Evolutionary conservation across 495 filamentous ascomycete genomes (phyloP).

Genomic region (Penicillium coffeae): DNA sequence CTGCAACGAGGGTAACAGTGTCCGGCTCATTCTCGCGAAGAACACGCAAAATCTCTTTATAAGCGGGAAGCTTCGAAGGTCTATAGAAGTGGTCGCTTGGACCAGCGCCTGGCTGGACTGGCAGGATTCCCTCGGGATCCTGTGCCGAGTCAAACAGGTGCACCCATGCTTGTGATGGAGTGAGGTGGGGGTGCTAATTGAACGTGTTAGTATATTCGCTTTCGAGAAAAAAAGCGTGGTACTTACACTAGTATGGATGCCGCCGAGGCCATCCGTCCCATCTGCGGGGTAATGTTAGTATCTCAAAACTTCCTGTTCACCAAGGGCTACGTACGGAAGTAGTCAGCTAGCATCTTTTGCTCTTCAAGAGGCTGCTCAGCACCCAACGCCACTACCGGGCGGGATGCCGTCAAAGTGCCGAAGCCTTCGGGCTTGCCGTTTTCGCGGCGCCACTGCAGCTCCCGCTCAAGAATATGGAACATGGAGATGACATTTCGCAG

Average conservation of each 20-base stretch:
- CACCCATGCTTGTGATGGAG: conserved; percentile 79
- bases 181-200: conserved; percentile 77
- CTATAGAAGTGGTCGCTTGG: conserved; percentile 54
- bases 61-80: conserved; percentile 65
- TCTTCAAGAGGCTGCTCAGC: conserved; percentile 81
- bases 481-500: conserved; percentile 85
- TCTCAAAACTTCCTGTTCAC: background rate
- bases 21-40: conserved; percentile 73
- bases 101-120: conserved; percentile 29
- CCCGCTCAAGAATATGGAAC: conserved; percentile 89
- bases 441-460: conserved; percentile 75
- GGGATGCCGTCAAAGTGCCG: conserved; percentile 58
- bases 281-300: conserved; percentile 50
- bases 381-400: conserved; percentile 82
- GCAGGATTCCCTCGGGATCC: conserved; percentile 34
- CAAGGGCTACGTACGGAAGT: conserved; percentile 67
- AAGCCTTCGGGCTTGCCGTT: conserved; percentile 65
- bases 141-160: conserved; percentile 62
- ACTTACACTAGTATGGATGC: conserved; percentile 77
- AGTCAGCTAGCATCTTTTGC: conserved; percentile 78
- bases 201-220: conserved; percentile 6
- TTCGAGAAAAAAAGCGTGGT: background rate
- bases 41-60: conserved; percentile 80
- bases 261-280: conserved; percentile 83
- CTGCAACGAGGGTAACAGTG: conserved; percentile 82